Conservation (phyloP, 2,329 filamentous ascomycete genomes). For the Ploettnerulaceae sp. region DNA sequence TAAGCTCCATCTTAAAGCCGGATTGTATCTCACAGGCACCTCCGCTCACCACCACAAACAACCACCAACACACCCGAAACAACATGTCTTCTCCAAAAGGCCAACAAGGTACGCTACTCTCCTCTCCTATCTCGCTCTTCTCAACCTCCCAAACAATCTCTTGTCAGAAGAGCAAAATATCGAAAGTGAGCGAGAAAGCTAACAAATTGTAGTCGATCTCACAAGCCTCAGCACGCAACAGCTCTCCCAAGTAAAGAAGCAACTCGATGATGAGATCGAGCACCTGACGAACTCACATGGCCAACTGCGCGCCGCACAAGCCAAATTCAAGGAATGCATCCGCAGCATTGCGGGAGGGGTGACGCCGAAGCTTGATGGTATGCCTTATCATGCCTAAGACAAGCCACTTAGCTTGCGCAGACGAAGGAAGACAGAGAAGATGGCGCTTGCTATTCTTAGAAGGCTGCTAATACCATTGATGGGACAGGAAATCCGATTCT, state of each 20-base stretch:
- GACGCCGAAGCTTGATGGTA: conserved; percentile 36
- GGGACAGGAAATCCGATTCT: conserved; percentile 57
- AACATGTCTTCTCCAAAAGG: conserved; percentile 17
- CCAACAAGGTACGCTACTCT: conserved; percentile 13
- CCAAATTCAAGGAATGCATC: conserved; percentile 88
- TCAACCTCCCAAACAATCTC: too few relatives aligned
- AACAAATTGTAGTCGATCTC: conserved; percentile 54
- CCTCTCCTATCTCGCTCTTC: too few relatives aligned
- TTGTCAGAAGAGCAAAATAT: not conserved
- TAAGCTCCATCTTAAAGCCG: not conserved
- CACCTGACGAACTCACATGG: conserved; percentile 87
- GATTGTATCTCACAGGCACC: not conserved
- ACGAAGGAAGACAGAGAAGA: too few relatives aligned
- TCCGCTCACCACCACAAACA: not conserved
- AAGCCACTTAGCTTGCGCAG: too few relatives aligned
- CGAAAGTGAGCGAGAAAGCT: not conserved
- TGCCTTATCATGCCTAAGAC: not conserved
- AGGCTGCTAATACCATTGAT: conserved; percentile 7
- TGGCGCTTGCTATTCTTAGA: not conserved
- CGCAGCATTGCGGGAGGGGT: conserved; percentile 64
- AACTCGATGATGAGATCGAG: conserved; percentile 92
- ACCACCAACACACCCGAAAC: not conserved
- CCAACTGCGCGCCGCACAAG: conserved; percentile 83
- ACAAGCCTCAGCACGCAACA: conserved; percentile 76
- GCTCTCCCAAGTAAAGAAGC: conserved; percentile 87